phyloP scores from a whole-genome alignment of 148 eudicot genomes.

The Heliosperma pusillum region DNA sequence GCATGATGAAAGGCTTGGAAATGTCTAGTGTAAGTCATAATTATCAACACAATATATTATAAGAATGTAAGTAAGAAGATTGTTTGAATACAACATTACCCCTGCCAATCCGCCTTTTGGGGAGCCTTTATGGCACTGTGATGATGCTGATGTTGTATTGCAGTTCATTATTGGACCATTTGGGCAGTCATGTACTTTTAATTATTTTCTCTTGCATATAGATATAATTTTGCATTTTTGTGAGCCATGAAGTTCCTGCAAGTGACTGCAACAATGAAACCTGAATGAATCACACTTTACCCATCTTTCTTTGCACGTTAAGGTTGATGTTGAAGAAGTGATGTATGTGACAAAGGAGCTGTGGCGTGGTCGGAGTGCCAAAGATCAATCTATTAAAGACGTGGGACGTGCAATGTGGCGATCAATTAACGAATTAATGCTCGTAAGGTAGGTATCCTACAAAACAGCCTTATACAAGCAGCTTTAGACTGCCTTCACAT shows the following conservation, averaged over 20 bases:
- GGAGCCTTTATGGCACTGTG: background rate
- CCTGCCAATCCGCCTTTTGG: background rate
- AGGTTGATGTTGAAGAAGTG: conserved; percentile 97
- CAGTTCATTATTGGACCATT: background rate
- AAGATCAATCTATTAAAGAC: conserved; percentile 60
- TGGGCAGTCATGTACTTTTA: background rate
- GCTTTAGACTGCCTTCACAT: background rate
- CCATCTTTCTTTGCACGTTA: conserved; percentile 16
- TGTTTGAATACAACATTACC: background rate
- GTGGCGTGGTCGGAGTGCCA: conserved; percentile 95
- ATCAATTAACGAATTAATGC: conserved; percentile 86
- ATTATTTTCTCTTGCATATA: background rate
- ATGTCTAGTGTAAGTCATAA: too few relatives aligned
- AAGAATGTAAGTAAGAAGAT: too few relatives aligned
- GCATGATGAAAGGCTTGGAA: too few relatives aligned
- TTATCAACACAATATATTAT: too few relatives aligned
- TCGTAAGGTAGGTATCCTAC: conserved; percentile 59
- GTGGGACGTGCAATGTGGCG: conserved; percentile 98
- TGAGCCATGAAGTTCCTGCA: background rate
- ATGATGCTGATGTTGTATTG: background rate
- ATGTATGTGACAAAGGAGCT: conserved; percentile 84
- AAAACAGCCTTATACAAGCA: background rate
- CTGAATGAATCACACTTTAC: background rate
- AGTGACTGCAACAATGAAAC: background rate
- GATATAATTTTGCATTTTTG: background rate